Evolutionary conservation across 331 rosid genomes (phyloP), one percentile per base, ranked within the genome.

Genomic region (Saraca asoca): DNA sequence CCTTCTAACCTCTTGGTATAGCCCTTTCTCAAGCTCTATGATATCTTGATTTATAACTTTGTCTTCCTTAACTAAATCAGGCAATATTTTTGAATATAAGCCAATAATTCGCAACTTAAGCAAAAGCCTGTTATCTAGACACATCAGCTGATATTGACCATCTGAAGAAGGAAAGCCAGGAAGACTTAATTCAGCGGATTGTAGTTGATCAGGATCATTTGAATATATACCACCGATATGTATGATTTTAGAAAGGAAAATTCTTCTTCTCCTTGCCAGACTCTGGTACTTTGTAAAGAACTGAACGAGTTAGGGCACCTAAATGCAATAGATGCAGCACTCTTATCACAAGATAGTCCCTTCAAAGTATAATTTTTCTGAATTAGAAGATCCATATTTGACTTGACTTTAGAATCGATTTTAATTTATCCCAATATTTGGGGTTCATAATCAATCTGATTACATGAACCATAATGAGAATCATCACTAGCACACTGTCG

Each of bases 401-500:
- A 89, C 81, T 92, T 96, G 64, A 80, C 91, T 78, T 92, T 96
- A 68, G 85, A 83, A 64, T 92, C 96, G 58, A 87, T 73, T 79
- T 83, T n/a, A n/a, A n/a, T n/a, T n/a, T 82, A 59, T 89, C 95
- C 80, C 88, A 75, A 75, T 85, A 92, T 87, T 78, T 89, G 80
- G n/a, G 88, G 82, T 58, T 87, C 98, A 77, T 82, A 75, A 46
- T 85, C 98, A 50, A 78, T 76, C 53, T 72, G 95, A 81, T 83
- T 89, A 89, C 95, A 89, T 44, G 98, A 91, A 62, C 89, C 95
- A 71, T 95, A 85, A 69, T 85, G 91, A 80, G 96, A 92, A 83
- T 89, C 96, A 73, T 89, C 98, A 80, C 95, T 87, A 0, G 83
- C 82, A 79, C 75, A 79, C 73, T 90, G 96, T 38, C 88, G 71